Evolutionary conservation across 2,329 filamentous ascomycete genomes (phyloP).

Genomic region (Fonsecaea multimorphosa): DNA sequence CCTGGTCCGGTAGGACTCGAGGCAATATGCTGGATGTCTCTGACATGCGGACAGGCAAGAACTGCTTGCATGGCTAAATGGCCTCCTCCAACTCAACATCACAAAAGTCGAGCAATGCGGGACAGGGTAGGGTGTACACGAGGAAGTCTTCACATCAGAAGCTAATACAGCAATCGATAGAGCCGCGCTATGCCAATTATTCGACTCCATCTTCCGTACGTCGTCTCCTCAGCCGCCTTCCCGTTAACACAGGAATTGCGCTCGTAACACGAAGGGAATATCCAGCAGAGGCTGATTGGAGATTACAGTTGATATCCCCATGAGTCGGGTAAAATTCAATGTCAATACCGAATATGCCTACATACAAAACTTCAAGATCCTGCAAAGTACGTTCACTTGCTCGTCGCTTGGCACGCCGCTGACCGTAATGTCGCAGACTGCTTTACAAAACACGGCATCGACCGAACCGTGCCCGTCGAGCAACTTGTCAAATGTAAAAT

Average conservation of each 20-base stretch:
- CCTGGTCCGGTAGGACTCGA: neutral
- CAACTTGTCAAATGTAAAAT: constrained; percentile 96
- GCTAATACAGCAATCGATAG: constrained; percentile 28
- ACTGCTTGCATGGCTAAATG: constrained; percentile 94
- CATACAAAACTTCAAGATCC: constrained; percentile 96
- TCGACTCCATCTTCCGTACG: constrained; percentile 92
- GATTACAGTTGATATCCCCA: constrained; percentile 77
- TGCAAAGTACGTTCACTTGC: constrained; percentile 76
- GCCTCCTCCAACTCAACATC: constrained; percentile 95
- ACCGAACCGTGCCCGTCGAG: constrained; percentile 88
- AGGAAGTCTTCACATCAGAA: constrained; percentile 27
- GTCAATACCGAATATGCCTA: constrained; percentile 97
- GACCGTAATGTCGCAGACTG: constrained; percentile 58
- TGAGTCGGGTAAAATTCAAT: constrained; percentile 97
- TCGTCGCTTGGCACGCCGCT: constrained; percentile 16
- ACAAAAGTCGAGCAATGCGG: constrained; percentile 99
- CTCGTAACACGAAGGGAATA: neutral
- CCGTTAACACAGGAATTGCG: neutral
- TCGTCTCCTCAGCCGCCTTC: constrained; percentile 27
- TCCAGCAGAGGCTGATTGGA: constrained; percentile 20
- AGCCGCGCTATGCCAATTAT: constrained; percentile 90
- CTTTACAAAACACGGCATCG: constrained; percentile 85
- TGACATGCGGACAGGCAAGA: constrained; percentile 73
- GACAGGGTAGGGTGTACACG: constrained; percentile 73
- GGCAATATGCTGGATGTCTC: constrained; percentile 1